Evolutionary conservation across 2,329 filamentous ascomycete species (phyloP).

Genomic region (Phyllosticta citribraziliensis): DNA sequence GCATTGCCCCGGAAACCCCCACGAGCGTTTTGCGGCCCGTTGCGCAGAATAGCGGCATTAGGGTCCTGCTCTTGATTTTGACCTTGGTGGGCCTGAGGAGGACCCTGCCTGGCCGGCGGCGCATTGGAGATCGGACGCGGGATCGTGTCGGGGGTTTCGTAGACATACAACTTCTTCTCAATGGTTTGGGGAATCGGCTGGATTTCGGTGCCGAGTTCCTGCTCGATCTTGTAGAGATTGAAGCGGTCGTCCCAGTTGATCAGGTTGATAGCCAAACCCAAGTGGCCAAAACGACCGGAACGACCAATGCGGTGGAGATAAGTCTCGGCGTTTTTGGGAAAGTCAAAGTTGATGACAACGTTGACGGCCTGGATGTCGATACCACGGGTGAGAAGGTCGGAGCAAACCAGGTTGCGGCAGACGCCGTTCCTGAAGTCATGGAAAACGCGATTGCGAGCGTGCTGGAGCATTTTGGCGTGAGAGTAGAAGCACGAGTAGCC

Average conservation of each 20-base stretch:
- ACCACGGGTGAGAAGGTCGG: constrained; percentile 92
- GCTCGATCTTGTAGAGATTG: constrained; percentile 97
- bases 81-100: constrained; percentile 3
- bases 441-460: constrained; percentile 95
- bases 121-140: constrained; percentile 65
- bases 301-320: constrained; percentile 97
- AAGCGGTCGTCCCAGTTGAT: constrained; percentile 99
- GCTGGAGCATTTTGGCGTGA: constrained; percentile 94
- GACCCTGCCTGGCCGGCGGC: constrained; percentile 21
- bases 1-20: constrained; percentile 9
- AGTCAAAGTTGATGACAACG: constrained; percentile 99
- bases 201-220: constrained; percentile 94
- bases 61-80: constrained; percentile 20
- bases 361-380: constrained; percentile 99
- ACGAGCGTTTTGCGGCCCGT: not conserved
- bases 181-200: constrained; percentile 90
- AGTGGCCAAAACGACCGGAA: constrained; percentile 91
- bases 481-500: constrained; percentile 99
- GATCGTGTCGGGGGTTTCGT: constrained; percentile 91
- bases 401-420: constrained; percentile 96
- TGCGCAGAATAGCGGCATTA: constrained; percentile 6
- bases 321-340: constrained; percentile 98
- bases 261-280: constrained; percentile 95
- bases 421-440: constrained; percentile 98
- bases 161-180: constrained; percentile 97